These are phyloP conservation scores for Kitagawia praeruptora DNA, from an alignment of 129 eudicot species.

Conservation along the genomic window DNA sequence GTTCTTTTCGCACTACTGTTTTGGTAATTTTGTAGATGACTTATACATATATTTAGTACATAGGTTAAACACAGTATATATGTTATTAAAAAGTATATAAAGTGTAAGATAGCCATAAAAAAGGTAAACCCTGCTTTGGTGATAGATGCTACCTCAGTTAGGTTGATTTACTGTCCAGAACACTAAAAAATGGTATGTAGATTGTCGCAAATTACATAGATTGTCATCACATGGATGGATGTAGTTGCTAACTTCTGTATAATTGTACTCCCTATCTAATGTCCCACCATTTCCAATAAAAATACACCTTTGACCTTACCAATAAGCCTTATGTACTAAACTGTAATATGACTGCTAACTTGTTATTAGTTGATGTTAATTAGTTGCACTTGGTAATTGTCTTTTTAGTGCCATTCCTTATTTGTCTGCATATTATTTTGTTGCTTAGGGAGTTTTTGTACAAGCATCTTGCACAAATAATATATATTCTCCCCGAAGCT, in stretches of 20 bases:
- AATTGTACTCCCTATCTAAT: background rate
- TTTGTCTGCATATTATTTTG: background rate
- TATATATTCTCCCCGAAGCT: constrained; percentile 69
- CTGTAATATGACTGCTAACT: background rate
- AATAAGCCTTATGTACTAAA: background rate
- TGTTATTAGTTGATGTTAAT: background rate
- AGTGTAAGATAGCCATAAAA: background rate
- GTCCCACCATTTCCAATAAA: background rate
- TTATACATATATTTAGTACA: too few relatives aligned
- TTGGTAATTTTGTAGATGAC: too few relatives aligned
- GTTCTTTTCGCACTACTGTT: too few relatives aligned
- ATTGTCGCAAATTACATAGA: background rate
- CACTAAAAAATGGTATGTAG: background rate
- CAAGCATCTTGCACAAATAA: constrained; percentile 71
- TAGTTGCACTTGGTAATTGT: background rate
- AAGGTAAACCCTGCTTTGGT: background rate
- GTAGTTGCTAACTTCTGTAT: background rate
- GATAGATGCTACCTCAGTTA: background rate
- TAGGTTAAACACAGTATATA: background rate
- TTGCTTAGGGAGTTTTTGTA: constrained; percentile 45
- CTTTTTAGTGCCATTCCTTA: background rate
- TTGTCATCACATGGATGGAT: background rate
- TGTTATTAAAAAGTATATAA: background rate
- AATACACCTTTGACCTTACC: background rate
- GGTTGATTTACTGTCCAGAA: background rate